Percentiles rank a stretch among this genome's conserved stretches.
These are phyloP conservation scores for Pichia sp. DNA, from an alignment of 1,139 yeast genomes.

Conservation along the genomic window DNA sequence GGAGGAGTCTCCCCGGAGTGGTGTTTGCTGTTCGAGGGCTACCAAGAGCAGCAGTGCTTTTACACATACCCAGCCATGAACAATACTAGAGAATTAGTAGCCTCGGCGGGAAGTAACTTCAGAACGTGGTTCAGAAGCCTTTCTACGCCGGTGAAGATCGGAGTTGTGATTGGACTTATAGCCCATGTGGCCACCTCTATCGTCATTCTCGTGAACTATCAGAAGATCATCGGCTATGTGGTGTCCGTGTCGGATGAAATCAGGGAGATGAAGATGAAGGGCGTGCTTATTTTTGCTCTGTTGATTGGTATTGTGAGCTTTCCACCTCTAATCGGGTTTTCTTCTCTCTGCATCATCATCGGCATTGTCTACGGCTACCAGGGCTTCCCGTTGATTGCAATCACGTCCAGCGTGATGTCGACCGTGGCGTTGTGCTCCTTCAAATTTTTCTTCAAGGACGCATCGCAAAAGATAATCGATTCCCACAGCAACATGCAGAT, in stretches of 20 bases:
- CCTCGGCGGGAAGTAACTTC: not conserved
- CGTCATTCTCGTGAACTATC: slow-evolving; percentile 8
- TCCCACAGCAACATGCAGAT: slow-evolving; percentile 68
- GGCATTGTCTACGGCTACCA: slow-evolving; percentile 81
- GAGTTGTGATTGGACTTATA: slow-evolving; percentile 1
- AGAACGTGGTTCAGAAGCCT: slow-evolving; percentile 7
- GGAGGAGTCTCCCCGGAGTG: no score
- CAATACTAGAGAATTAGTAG: not conserved
- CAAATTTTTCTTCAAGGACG: slow-evolving; percentile 52
- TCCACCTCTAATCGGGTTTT: slow-evolving; percentile 87
- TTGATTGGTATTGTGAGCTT: slow-evolving; percentile 53
- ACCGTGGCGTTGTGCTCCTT: slow-evolving; percentile 65
- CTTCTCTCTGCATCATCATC: slow-evolving; percentile 59
- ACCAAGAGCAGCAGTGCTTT: no score
- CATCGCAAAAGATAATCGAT: slow-evolving; percentile 47
- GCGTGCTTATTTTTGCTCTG: slow-evolving; percentile 50
- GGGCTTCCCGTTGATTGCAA: slow-evolving; percentile 76
- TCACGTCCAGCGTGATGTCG: slow-evolving; percentile 71
- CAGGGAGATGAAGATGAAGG: slow-evolving; percentile 35
- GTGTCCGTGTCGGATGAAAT: slow-evolving; percentile 19
- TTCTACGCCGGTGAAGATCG: slow-evolving; percentile 1
- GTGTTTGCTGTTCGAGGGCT: no score
- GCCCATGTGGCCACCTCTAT: not conserved
- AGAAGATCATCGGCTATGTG: slow-evolving; percentile 15
- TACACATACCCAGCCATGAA: not conserved